These are phyloP conservation scores for Hemerocallis citrina DNA, from an alignment of 106 monocot species.

Conservation along the genomic window DNA sequence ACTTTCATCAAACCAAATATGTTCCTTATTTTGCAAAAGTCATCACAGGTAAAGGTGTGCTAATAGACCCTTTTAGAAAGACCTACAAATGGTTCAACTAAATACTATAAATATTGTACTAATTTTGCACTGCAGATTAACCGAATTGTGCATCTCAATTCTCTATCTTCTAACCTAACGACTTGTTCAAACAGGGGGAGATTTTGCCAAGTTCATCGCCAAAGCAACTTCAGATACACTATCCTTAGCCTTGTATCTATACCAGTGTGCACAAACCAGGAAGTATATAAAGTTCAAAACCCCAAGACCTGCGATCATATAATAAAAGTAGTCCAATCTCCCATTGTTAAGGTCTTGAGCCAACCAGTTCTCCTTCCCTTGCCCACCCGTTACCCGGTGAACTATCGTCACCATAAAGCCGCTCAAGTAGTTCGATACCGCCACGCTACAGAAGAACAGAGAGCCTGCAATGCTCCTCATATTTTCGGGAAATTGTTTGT, in stretches of 20 bases:
- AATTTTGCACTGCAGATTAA: no score
- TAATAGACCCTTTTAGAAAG: no score
- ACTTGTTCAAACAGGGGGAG: no score
- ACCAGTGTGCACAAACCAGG: slow-evolving; percentile 45
- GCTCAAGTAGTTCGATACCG: slow-evolving; percentile 28
- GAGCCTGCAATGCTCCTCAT: slow-evolving; percentile 54
- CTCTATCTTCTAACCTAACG: no score
- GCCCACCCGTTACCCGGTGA: slow-evolving; percentile 13
- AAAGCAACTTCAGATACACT: no score
- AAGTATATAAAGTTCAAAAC: slow-evolving; percentile 29
- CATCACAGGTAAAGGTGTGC: no score
- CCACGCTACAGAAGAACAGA: slow-evolving; percentile 20
- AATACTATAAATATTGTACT: no score
- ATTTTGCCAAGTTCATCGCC: no score
- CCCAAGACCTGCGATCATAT: slow-evolving; percentile 16
- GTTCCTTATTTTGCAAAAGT: no score
- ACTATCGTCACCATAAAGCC: slow-evolving; percentile 31
- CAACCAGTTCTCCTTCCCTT: slow-evolving; percentile 27
- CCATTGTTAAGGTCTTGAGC: slow-evolving; percentile 43
- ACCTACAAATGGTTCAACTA: no score
- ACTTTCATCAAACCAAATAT: no score
- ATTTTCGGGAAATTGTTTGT: slow-evolving; percentile 61
- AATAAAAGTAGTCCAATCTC: slow-evolving; percentile 47
- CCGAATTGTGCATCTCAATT: no score
- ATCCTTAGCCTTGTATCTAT: slow-evolving; percentile 55